Base-by-base conservation (phyloP, 352 stramenopile genomes). In the Phytophthora cryptogea region DNA sequence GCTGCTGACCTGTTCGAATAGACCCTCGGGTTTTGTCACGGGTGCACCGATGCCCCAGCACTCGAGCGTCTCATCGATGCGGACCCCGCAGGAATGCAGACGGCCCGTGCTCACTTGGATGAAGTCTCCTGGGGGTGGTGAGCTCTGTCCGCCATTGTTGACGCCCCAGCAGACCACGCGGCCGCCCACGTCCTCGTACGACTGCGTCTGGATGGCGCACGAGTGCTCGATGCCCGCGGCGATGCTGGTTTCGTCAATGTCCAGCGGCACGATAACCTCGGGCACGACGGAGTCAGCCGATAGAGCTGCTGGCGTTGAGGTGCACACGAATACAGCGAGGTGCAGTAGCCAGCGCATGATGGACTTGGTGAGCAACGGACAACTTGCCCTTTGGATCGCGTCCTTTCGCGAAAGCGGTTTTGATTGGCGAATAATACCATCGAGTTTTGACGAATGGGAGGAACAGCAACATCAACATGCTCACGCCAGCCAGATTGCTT, bases 1-100 rank as follows among this genome's bases (percentile, higher is more conserved):
- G 31, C 77, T 85, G 72, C 80, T 92, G 62, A 95, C 82, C 62
- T 94, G 85, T 32, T 89, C 76, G 56, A 92, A 95, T 3, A 91
- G 61, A 4, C 86, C 86, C 27, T 72, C 66, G 9, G 86, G 86
- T 8, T 63, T 74, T 49, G 70, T 74, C 17, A 74, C 61, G 1
- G 79, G 71, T 0, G 80, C 76, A 2, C 79, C 76, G 5, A 73
- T 50, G 39, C 86, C 86, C 86, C 86, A 95, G 59, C 86, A 95
- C 51, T 80, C 67, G 35, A 95, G 50, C 6, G 78, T 88, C 71
- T 95, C 85, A 42, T 93, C 85, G 17, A 91, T 74, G 13, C 67
- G 80, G 27, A 95, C 68, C 16, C 80, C 86, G 41, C 86, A 95
- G 8, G 74, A 87, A 53, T 95, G 86, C 54, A 94, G 74, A 2